phyloP scores from a whole-genome alignment of 371 early-diverging fungal species.

The Rhizomucor miehei region DNA sequence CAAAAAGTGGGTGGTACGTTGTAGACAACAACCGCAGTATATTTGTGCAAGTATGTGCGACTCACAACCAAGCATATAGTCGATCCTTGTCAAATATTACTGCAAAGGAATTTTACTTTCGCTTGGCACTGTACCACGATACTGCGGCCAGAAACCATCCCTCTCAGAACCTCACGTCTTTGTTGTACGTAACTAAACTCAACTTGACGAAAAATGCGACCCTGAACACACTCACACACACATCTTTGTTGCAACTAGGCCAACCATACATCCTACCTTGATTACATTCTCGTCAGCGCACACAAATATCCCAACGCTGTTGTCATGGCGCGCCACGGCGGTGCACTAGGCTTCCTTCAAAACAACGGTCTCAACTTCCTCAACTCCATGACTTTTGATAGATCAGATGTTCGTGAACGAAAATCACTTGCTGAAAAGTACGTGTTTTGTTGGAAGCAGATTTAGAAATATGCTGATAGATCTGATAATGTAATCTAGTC shows the following conservation, averaged over 20 bases:
- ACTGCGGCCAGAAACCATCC: slow-evolving; percentile 62
- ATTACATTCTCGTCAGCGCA: slow-evolving; percentile 73
- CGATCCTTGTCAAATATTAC: slow-evolving; percentile 57
- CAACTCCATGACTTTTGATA: slow-evolving; percentile 75
- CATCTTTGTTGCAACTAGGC: slow-evolving; percentile 17
- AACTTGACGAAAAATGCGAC: background rate
- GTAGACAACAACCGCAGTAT: slow-evolving; percentile 1
- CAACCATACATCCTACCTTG: slow-evolving; percentile 85
- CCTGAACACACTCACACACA: background rate
- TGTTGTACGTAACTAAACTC: slow-evolving; percentile 29
- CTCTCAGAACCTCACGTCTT: slow-evolving; percentile 66
- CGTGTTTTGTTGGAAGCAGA: slow-evolving; percentile 28
- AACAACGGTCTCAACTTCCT: slow-evolving; percentile 63
- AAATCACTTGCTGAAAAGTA: slow-evolving; percentile 38
- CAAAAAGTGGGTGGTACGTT: slow-evolving; percentile 30
- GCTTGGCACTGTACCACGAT: slow-evolving; percentile 53
- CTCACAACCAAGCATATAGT: slow-evolving; percentile 20
- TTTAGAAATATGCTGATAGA: background rate
- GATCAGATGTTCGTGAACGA: slow-evolving; percentile 68
- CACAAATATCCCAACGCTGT: slow-evolving; percentile 76
- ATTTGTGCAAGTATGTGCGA: too few species aligned
- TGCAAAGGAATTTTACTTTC: slow-evolving; percentile 62
- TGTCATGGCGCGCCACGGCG: slow-evolving; percentile 68
- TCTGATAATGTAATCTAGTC: slow-evolving; percentile 10
- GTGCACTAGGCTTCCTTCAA: slow-evolving; percentile 62